Base-by-base conservation (phyloP, 1,284 basidiomycete genomes). In the Moesziomyces antarcticus region DNA sequence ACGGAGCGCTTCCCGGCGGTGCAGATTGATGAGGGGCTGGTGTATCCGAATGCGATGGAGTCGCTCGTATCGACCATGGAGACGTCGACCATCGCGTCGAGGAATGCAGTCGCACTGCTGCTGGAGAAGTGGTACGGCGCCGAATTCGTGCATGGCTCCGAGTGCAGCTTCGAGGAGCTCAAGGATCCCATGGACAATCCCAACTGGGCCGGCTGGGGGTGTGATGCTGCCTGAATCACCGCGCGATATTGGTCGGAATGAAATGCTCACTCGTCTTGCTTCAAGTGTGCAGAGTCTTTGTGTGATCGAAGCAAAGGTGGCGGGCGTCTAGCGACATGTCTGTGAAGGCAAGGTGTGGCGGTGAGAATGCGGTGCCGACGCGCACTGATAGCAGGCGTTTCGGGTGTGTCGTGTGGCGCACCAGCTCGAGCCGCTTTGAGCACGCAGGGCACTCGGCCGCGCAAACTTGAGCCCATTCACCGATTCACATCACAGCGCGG, bases 1-100 rank as follows among this genome's bases (percentile, higher is more conserved):
- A 91, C 89, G 1, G 83, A 40, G 1, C 58, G 59, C 25, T 95
- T 92, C 85, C 90, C 93, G 18, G 90, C 92, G 0, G 87, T 94
- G 54, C 89, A 90, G 82, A 88, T 94, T 3, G 90, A 90, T 58
- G 86, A 88, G 48, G 91, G 91, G 3, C 86, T 97, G 55, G 94
- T 92, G 86, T 96, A 96, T 80, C 90, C 94, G 47, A 95, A 94
- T 72, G 89, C 92, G 0, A 91, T 96, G 77, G 94, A 97, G 52
- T 59, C 65, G 45, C 58, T 66, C 6, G 66, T 80, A 0, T 66
- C 65, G 16, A 91, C 91, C 10, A 95, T 97, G 94, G 94, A 97
- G 85, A 96, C 94, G 0, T 90, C 93, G 84, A 94, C 92, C 0
- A 85, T 97, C 42, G 88, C 92, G 0, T 89, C 92, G 0, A 89